A percentile compares a stretch with the other conserved stretches of the same genome.
Evolutionary conservation across 495 filamentous ascomycete species (phyloP).

Genomic region (Sordaria brevicollis): DNA sequence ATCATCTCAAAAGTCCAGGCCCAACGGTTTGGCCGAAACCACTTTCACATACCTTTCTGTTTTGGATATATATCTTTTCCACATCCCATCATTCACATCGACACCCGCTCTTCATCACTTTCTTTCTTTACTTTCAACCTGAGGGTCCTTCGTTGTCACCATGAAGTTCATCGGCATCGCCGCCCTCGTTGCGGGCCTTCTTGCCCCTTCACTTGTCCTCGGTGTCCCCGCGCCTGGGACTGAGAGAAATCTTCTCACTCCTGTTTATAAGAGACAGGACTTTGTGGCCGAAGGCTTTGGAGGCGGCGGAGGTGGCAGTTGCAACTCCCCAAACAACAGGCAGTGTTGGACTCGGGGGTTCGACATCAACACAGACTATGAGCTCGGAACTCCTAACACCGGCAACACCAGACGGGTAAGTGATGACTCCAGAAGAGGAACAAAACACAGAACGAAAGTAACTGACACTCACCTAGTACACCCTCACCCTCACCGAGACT

Average conservation of each 20-base stretch:
- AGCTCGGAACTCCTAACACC: constrained; percentile 17
- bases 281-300: neutral
- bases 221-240: constrained; percentile 10
- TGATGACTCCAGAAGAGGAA: neutral
- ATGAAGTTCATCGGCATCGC: constrained; percentile 15
- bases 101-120: neutral
- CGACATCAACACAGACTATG: constrained; percentile 34
- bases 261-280: constrained; percentile 4
- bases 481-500: constrained; percentile 25
- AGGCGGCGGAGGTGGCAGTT: constrained; percentile 10
- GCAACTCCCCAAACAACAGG: constrained; percentile 26
- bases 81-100: neutral
- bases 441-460: neutral
- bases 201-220: constrained; percentile 8
- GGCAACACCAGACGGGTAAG: constrained; percentile 16
- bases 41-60: neutral
- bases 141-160: neutral
- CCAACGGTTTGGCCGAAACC: neutral
- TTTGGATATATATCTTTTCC: neutral
- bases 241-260: constrained; percentile 1
- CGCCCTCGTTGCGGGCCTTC: constrained; percentile 13
- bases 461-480: constrained; percentile 23
- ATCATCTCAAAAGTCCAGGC: neutral
- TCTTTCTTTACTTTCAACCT: neutral
- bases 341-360: constrained; percentile 28